These are phyloP conservation scores for Phytophthora litchii DNA, from an alignment of 352 stramenopile species.

Conservation along the genomic window DNA sequence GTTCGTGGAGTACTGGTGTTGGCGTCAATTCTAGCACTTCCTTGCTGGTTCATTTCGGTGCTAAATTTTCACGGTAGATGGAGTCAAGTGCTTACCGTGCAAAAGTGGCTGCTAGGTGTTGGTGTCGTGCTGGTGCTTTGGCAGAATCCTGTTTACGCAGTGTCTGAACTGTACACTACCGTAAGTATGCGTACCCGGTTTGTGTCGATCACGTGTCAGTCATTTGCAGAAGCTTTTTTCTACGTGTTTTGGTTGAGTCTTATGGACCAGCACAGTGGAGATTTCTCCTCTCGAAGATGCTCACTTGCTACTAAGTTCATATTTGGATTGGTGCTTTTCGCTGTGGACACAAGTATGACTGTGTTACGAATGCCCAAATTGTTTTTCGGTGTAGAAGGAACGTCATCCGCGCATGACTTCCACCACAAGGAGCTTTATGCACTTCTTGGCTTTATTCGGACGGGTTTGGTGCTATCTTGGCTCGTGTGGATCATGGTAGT, in stretches of 20 bases:
- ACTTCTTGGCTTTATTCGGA: slow-evolving; percentile 67
- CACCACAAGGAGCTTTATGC: slow-evolving; percentile 62
- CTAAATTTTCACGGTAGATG: slow-evolving; percentile 62
- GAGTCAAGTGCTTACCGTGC: slow-evolving; percentile 59
- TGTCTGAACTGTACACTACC: slow-evolving; percentile 59
- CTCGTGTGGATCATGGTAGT: slow-evolving; percentile 73
- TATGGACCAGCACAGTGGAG: slow-evolving; percentile 71
- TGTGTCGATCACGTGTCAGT: slow-evolving; percentile 68
- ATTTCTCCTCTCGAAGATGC: slow-evolving; percentile 34
- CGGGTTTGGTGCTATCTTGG: slow-evolving; percentile 70
- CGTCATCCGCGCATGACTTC: slow-evolving; percentile 15
- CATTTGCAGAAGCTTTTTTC: slow-evolving; percentile 75
- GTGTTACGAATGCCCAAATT: slow-evolving; percentile 68
- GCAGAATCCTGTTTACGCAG: slow-evolving; percentile 82
- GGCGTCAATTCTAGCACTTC: slow-evolving; percentile 61
- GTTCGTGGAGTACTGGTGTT: slow-evolving; percentile 66
- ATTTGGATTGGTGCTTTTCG: slow-evolving; percentile 48
- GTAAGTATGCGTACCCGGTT: slow-evolving; percentile 70
- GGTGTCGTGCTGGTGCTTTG: slow-evolving; percentile 78
- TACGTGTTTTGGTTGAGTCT: slow-evolving; percentile 86
- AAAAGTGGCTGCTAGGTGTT: slow-evolving; percentile 76
- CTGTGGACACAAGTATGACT: slow-evolving; percentile 63
- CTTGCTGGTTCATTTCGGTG: slow-evolving; percentile 75
- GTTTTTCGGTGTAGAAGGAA: slow-evolving; percentile 29
- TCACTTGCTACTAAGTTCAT: slow-evolving; percentile 36